A percentile compares a stretch with the other conserved stretches of the same genome.
phyloP scores from a whole-genome alignment of 345 rosid genomes.

The Angophora floribunda region DNA sequence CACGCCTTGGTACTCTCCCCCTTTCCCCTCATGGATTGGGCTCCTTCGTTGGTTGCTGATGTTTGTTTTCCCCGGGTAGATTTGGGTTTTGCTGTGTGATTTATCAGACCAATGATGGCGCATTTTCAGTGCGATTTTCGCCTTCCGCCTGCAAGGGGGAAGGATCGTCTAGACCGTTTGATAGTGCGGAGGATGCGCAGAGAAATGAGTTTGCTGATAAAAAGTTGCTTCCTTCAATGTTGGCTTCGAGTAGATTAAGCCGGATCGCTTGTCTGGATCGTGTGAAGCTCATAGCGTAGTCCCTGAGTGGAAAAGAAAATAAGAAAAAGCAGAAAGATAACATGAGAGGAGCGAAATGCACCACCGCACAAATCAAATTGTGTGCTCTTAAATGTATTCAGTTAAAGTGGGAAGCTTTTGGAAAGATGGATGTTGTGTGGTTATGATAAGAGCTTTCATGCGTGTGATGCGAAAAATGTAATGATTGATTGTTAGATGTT shows the following conservation, averaged over 20 bases:
- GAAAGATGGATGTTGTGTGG: neutral
- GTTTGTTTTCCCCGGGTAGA: neutral
- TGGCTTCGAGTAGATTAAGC: neutral
- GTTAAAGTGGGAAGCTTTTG: neutral
- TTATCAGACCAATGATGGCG: neutral
- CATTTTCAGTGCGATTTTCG: neutral
- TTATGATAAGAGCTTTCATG: neutral
- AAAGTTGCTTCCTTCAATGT: too few species aligned
- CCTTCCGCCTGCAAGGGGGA: neutral
- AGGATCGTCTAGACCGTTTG: neutral
- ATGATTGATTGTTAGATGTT: neutral
- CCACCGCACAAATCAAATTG: neutral
- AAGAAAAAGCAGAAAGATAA: too few species aligned
- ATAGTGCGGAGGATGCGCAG: neutral
- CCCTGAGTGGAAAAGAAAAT: neutral
- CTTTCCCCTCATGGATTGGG: neutral
- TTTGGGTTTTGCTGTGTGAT: neutral
- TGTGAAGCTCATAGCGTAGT: neutral
- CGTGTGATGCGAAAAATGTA: neutral
- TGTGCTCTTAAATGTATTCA: neutral
- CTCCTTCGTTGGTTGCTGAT: neutral
- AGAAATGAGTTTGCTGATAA: neutral
- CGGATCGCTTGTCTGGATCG: neutral
- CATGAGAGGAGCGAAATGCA: neutral
- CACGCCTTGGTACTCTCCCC: conserved; percentile 52